Conservation (phyloP, 306 rosid genomes). For the Vicia sativa region DNA sequence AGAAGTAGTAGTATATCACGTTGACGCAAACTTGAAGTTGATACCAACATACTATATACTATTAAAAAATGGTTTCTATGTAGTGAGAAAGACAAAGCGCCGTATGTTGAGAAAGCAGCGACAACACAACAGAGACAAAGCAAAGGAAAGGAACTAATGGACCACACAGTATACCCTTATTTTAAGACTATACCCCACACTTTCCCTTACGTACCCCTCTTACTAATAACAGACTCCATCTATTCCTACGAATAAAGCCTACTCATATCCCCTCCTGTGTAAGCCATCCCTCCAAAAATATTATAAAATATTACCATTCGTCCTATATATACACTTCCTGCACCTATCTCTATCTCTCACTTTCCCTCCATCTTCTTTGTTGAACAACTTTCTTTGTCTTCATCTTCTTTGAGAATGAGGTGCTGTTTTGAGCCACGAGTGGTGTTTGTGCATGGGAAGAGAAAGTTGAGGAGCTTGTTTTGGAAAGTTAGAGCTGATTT, state of each 20-base stretch:
- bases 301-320: background rate
- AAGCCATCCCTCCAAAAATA: background rate
- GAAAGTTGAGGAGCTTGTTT: conserved; percentile 53
- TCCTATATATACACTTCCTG: background rate
- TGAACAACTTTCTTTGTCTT: too few relatives aligned
- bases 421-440: conserved; percentile 41
- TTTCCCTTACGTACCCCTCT: background rate
- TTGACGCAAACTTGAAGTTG: too few relatives aligned
- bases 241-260: conserved; percentile 3
- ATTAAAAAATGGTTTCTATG: background rate
- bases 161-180: conserved; percentile 11
- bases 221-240: background rate
- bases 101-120: conserved; percentile 44
- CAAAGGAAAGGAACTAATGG: background rate
- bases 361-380: background rate
- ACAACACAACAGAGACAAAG: conserved; percentile 33
- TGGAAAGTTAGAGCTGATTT: conserved; percentile 57
- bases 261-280: background rate
- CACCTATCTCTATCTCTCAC: background rate
- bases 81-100: conserved; percentile 26
- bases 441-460: conserved; percentile 46
- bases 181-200: conserved; percentile 5
- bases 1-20: too few relatives aligned
- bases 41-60: too few relatives aligned
- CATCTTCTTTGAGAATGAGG: conserved; percentile 27